phyloP scores from a whole-genome alignment of 768 basidiomycete species.

The Hygrocybe punicea region DNA sequence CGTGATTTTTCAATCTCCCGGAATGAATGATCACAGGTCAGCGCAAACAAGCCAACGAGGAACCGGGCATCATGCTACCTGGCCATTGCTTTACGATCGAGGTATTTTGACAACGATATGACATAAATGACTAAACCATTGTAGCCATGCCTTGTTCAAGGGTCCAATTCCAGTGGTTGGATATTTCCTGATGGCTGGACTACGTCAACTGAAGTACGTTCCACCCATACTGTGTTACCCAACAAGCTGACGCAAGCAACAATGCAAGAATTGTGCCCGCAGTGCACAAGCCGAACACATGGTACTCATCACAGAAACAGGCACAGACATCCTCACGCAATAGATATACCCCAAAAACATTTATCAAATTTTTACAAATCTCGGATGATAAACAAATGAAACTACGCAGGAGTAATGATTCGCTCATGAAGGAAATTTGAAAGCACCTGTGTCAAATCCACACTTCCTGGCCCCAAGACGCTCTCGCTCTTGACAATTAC shows the following conservation, averaged over 20 bases:
- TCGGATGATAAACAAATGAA: conserved; percentile 6
- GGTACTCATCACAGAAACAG: conserved; percentile 75
- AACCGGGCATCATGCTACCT: conserved; percentile 74
- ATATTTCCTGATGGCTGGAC: conserved; percentile 94
- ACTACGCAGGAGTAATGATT: conserved; percentile 42
- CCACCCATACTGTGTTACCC: background rate
- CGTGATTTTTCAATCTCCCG: conserved; percentile 18
- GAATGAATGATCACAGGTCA: background rate
- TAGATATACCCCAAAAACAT: conserved; percentile 10
- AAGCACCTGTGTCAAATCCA: conserved; percentile 61
- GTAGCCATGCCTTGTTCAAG: conserved; percentile 77
- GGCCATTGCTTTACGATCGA: conserved; percentile 95
- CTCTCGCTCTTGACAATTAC: conserved; percentile 58
- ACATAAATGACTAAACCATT: background rate
- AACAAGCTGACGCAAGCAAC: background rate
- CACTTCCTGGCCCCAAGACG: conserved; percentile 42
- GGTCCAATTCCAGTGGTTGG: conserved; percentile 61
- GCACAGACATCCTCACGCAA: conserved; percentile 73
- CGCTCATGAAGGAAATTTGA: conserved; percentile 63
- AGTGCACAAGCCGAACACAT: conserved; percentile 88
- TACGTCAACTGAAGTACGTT: conserved; percentile 73
- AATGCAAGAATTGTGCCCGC: conserved; percentile 76
- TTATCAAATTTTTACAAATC: background rate
- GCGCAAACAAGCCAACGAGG: conserved; percentile 61
- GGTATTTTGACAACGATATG: conserved; percentile 39